phyloP scores from a whole-genome alignment of 2,329 filamentous ascomycete genomes.

The Aspergillus ochraceus region DNA sequence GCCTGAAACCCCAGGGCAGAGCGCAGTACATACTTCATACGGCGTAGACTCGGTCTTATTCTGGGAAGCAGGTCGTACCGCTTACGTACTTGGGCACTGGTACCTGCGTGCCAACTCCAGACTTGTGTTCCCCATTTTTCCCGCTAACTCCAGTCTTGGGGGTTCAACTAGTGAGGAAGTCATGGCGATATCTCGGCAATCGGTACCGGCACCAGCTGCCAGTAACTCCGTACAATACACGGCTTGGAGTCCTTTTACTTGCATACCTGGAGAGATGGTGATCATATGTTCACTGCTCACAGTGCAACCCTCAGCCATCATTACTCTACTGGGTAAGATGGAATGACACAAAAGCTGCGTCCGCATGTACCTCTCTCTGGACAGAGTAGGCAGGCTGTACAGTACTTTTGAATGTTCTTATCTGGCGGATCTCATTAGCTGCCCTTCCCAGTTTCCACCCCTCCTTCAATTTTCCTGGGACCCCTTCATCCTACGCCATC shows the following conservation, averaged over 20 bases:
- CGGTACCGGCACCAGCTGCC: slow-evolving; percentile 14
- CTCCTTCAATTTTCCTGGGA: slow-evolving; percentile 4
- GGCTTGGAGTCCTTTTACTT: not conserved
- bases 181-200: slow-evolving; percentile 16
- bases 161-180: slow-evolving; percentile 9
- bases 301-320: not conserved
- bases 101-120: slow-evolving; percentile 22
- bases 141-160: slow-evolving; percentile 14
- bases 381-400: not conserved
- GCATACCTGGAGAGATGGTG: not conserved
- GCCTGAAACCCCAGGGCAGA: slow-evolving; percentile 3
- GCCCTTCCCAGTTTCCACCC: not conserved
- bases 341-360: not conserved
- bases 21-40: not conserved
- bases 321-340: not conserved
- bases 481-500: not conserved
- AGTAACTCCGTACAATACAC: not conserved
- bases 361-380: not conserved
- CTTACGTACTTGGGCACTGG: slow-evolving; percentile 14
- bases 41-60: not conserved
- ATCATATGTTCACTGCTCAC: too few species aligned
- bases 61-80: not conserved
- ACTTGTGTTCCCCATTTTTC: slow-evolving; percentile 16
- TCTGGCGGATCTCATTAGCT: slow-evolving; percentile 12
- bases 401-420: slow-evolving; percentile 16